Evolutionary conservation across 352 stramenopile species (phyloP).

Genomic region (Peronospora destructor): DNA sequence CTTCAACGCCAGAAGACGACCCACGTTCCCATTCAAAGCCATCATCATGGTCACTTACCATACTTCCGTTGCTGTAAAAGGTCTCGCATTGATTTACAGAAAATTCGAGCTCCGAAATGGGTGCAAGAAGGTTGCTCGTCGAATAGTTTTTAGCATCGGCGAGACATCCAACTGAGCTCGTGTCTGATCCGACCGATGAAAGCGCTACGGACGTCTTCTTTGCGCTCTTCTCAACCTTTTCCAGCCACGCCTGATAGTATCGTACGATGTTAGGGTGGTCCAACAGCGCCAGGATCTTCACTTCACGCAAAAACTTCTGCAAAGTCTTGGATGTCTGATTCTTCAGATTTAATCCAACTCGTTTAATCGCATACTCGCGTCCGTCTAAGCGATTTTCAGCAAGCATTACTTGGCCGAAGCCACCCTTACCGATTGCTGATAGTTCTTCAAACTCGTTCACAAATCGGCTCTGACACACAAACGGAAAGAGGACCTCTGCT

Average conservation of each 20-base stretch:
- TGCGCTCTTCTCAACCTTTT: slow-evolving; percentile 68
- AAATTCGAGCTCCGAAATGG: slow-evolving; percentile 62
- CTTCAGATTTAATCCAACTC: slow-evolving; percentile 73
- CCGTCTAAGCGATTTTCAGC: slow-evolving; percentile 91
- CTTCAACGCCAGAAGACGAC: slow-evolving; percentile 37
- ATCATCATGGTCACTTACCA: slow-evolving; percentile 35
- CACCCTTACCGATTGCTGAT: slow-evolving; percentile 87
- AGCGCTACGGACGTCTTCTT: slow-evolving; percentile 8
- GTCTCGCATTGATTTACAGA: slow-evolving; percentile 41
- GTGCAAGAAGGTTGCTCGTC: slow-evolving; percentile 63
- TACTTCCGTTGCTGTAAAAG: slow-evolving; percentile 46
- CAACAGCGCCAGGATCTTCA: slow-evolving; percentile 87
- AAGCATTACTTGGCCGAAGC: slow-evolving; percentile 92
- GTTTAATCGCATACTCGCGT: slow-evolving; percentile 91
- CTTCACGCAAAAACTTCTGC: slow-evolving; percentile 90
- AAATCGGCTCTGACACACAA: slow-evolving; percentile 81
- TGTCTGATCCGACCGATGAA: slow-evolving; percentile 27
- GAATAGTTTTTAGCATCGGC: slow-evolving; percentile 48
- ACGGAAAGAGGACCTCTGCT: slow-evolving; percentile 70
- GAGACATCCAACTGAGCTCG: slow-evolving; percentile 25
- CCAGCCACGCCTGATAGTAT: slow-evolving; percentile 89
- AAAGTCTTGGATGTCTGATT: slow-evolving; percentile 88
- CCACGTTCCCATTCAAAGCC: slow-evolving; percentile 78
- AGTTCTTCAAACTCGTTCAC: slow-evolving; percentile 80
- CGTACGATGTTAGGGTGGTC: slow-evolving; percentile 92